phyloP scores from a whole-genome alignment of 2,329 filamentous ascomycete species.

The Exophiala alcalophila region DNA sequence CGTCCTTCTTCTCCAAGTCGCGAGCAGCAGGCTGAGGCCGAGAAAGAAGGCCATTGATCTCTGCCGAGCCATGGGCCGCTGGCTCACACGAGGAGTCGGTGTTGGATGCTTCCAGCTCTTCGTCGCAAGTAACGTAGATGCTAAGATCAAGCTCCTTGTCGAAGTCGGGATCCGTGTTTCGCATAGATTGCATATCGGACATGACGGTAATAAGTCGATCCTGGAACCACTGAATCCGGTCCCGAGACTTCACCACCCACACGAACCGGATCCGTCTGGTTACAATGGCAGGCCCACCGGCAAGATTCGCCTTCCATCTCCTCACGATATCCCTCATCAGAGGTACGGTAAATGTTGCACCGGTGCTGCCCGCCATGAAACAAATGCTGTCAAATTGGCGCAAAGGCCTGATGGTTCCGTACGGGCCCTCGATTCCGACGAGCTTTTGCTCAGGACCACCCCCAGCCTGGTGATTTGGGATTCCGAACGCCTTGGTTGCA shows the following conservation, averaged over 20 bases:
- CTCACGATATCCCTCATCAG: slow-evolving; percentile 50
- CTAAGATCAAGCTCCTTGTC: slow-evolving; percentile 50
- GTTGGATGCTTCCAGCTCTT: slow-evolving; percentile 36
- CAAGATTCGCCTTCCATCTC: slow-evolving; percentile 15
- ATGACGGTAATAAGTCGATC: slow-evolving; percentile 19
- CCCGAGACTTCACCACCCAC: slow-evolving; percentile 57
- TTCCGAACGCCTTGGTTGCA: slow-evolving; percentile 49
- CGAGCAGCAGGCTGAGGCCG: no score
- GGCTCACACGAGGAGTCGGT: slow-evolving; percentile 6
- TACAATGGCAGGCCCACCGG: slow-evolving; percentile 48
- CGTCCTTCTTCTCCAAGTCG: slow-evolving; percentile 24
- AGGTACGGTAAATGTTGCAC: slow-evolving; percentile 58
- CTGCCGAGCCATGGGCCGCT: slow-evolving; percentile 11
- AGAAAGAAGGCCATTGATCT: slow-evolving; percentile 2
- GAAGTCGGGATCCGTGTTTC: slow-evolving; percentile 8
- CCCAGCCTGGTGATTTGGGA: slow-evolving; percentile 26
- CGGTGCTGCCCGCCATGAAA: slow-evolving; percentile 38
- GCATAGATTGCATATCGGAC: slow-evolving; percentile 16
- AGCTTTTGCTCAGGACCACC: slow-evolving; percentile 8
- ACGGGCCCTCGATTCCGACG: slow-evolving; percentile 32
- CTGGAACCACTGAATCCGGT: slow-evolving; percentile 25
- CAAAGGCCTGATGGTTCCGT: slow-evolving; percentile 37
- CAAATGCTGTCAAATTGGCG: slow-evolving; percentile 34
- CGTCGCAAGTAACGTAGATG: slow-evolving; percentile 56
- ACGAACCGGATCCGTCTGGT: slow-evolving; percentile 21